These are phyloP conservation scores for Krasilnikovozyma curviuscula DNA, from an alignment of 768 basidiomycete genomes.

Conservation along the genomic window DNA sequence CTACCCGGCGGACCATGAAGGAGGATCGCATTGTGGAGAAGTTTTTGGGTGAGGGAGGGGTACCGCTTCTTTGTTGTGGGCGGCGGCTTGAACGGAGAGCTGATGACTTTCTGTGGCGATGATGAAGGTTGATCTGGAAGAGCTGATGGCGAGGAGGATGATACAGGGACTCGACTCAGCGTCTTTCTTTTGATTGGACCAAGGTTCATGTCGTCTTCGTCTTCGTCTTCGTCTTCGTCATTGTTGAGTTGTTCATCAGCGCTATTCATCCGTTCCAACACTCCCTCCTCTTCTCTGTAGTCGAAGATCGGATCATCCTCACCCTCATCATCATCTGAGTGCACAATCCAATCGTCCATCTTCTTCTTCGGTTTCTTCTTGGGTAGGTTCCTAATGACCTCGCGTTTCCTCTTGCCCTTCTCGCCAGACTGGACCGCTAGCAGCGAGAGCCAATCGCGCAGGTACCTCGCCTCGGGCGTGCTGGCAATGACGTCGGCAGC, in stretches of 20 bases:
- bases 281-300: no score
- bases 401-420: slow-evolving; percentile 3
- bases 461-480: slow-evolving; percentile 22
- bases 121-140: background rate
- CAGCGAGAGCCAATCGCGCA: slow-evolving; percentile 22
- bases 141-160: background rate
- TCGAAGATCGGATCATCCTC: slow-evolving; percentile 20
- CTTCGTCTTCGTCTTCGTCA: slow-evolving; percentile 8
- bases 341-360: slow-evolving; percentile 24
- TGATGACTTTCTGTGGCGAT: background rate
- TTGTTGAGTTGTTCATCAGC: background rate
- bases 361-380: slow-evolving; percentile 12
- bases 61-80: background rate
- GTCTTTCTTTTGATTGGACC: background rate
- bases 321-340: slow-evolving; percentile 3
- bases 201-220: slow-evolving; percentile 4
- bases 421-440: slow-evolving; percentile 18
- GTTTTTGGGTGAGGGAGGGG: slow-evolving; percentile 10
- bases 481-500: slow-evolving; percentile 23
- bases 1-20: slow-evolving; percentile 61
- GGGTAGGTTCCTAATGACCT: slow-evolving; percentile 21
- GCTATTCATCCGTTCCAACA: background rate
- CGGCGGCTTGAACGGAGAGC: no score
- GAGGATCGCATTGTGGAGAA: slow-evolving; percentile 68
- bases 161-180: background rate